Base-by-base conservation (phyloP, 495 filamentous ascomycete genomes). In the Penicillium ochrochloron region DNA sequence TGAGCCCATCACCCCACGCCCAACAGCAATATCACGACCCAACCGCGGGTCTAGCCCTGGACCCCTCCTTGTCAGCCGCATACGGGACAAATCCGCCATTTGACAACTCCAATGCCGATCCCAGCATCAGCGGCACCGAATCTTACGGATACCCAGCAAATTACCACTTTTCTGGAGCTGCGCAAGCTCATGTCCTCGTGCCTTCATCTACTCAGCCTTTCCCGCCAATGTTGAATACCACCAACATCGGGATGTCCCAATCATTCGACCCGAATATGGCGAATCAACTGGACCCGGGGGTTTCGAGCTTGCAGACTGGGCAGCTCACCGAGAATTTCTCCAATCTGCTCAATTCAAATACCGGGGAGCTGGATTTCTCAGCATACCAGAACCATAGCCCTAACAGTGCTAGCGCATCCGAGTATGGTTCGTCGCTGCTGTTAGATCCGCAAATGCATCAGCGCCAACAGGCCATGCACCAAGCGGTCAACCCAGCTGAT, bases 401-500 rank as follows among this genome's bases (percentile, higher is more conserved):
- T 23, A 73, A 75, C 48, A 75, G 69, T 57, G 65, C 66, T n/a
- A 65, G 70, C 35, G 68, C 68, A 11, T 62, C 78, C 21, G 73
- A 76, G 23, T 76, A 78, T 61, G 74, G 77, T 60, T 75, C 80
- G 54, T 76, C 78, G 23, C 64, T 77, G 29, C 61, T 85, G 66
- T 65, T 85, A 25, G 82, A 85, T 61, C 77, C 80, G n/a, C 80
- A 81, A 62, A 73, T 79, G 66, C 76, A 80, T 21, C 63, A 70
- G 37, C 68, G 73, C 39, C 66, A 73, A 12, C 79, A 82, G 65
- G 69, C 78, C 5, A 66, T 69, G 59, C 77, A 81, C 62, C 80
- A 83, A 62, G 80, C 80, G 0, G 78, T 89, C 63, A 85, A 89
- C 54, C 88, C 88, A 37, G 84, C 84, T 59, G 84, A 89, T 65